Conservation (phyloP, 2,329 filamentous ascomycete species). For the Fusarium longipes region DNA sequence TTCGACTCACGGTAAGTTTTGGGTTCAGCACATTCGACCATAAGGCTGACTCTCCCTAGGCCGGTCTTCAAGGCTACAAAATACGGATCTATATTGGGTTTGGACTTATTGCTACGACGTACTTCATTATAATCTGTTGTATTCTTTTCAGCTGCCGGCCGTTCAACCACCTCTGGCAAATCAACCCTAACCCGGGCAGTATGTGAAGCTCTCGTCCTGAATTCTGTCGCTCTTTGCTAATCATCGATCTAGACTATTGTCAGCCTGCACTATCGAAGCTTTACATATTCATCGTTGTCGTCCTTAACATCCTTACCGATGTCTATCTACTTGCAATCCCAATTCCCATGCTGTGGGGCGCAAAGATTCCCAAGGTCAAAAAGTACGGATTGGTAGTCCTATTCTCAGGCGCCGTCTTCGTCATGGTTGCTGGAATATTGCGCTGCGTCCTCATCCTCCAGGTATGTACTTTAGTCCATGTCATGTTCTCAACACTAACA, state of each 20-base stretch:
- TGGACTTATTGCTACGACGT: constrained; percentile 49
- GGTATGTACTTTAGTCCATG: constrained; percentile 31
- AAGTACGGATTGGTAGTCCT: constrained; percentile 65
- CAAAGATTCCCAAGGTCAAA: constrained; percentile 59
- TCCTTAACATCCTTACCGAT: constrained; percentile 55
- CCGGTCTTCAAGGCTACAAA: constrained; percentile 38
- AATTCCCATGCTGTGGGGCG: constrained; percentile 64
- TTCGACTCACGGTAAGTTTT: constrained; percentile 57
- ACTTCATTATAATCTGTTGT: constrained; percentile 49
- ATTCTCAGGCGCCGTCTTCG: constrained; percentile 57
- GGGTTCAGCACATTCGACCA: too few species aligned
- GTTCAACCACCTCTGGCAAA: constrained; percentile 56
- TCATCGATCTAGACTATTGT: constrained; percentile 52
- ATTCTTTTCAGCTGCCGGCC: constrained; percentile 53
- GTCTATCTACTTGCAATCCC: constrained; percentile 56
- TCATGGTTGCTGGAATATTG: constrained; percentile 52
- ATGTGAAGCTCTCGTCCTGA: constrained; percentile 15
- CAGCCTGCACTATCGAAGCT: constrained; percentile 55
- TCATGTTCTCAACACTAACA: neutral
- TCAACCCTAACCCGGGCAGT: constrained; percentile 57
- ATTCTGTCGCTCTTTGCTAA: neutral
- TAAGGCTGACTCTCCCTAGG: constrained; percentile 36
- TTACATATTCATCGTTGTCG: constrained; percentile 52
- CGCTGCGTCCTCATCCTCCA: constrained; percentile 52
- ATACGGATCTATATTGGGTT: constrained; percentile 50